These are phyloP conservation scores for Xylariaceae sp. DNA, from an alignment of 2,329 filamentous ascomycete species.

Conservation along the genomic window DNA sequence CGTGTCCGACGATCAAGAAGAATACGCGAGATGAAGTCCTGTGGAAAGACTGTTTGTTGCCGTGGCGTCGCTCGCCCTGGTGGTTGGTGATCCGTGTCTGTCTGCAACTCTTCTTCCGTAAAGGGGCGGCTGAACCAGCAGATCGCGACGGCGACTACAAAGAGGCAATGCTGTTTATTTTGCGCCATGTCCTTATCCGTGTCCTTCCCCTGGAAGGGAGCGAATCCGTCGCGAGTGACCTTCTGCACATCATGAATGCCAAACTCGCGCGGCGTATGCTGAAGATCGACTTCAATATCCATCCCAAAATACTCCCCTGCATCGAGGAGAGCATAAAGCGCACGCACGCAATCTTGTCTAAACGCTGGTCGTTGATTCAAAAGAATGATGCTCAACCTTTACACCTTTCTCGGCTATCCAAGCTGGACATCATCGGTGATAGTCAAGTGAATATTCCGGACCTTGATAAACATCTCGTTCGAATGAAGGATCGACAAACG, in stretches of 20 bases:
- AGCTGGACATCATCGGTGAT: conserved; percentile 6
- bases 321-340: neutral
- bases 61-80: conserved; percentile 38
- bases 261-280: conserved; percentile 7
- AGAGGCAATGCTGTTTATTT: conserved; percentile 4
- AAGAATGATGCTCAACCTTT: conserved; percentile 17
- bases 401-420: neutral
- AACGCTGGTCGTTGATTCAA: conserved; percentile 3
- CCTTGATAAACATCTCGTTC: conserved; percentile 8
- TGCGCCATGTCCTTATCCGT: neutral
- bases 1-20: conserved; percentile 38
- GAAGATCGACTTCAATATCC: neutral
- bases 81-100: conserved; percentile 53
- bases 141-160: conserved; percentile 1
- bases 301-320: neutral
- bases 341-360: neutral
- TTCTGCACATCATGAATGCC: conserved; percentile 5
- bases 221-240: neutral
- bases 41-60: conserved; percentile 32
- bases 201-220: neutral
- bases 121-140: neutral
- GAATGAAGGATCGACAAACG: conserved; percentile 1
- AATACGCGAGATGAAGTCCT: conserved; percentile 48
- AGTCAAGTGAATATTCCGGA: conserved; percentile 2
- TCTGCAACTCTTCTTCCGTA: conserved; percentile 36